A percentile compares a stretch with the other conserved stretches of the same genome.
These are phyloP conservation scores for Backusella parvicylindrica DNA, from an alignment of 192 early-diverging fungal genomes.

Conservation along the genomic window DNA sequence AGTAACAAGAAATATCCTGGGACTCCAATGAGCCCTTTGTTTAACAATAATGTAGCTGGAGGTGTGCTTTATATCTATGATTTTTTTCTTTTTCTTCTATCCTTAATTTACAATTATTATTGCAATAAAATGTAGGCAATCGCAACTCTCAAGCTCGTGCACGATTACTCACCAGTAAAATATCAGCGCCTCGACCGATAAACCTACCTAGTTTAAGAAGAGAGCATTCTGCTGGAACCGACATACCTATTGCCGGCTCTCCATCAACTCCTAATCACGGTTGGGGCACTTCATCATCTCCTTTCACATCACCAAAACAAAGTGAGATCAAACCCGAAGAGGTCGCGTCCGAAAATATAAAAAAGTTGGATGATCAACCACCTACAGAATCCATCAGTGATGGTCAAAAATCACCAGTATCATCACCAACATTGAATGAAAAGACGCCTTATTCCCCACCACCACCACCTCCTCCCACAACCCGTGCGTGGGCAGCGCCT, in stretches of 20 bases:
- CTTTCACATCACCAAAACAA: neutral
- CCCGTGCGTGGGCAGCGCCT: conserved; percentile 17
- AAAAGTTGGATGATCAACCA: neutral
- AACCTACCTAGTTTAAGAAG: conserved; percentile 36
- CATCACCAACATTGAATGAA: neutral
- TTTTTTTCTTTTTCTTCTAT: neutral
- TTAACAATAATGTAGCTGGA: neutral
- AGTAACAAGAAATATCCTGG: conserved; percentile 15
- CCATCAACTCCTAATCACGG: conserved; percentile 14
- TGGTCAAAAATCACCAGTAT: neutral
- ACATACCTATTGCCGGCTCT: conserved; percentile 10
- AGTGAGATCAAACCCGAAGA: neutral
- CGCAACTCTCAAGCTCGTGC: conserved; percentile 14
- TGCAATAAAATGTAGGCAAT: neutral
- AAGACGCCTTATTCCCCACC: no score
- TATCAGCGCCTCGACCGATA: conserved; percentile 37
- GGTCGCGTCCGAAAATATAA: neutral
- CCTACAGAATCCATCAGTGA: neutral
- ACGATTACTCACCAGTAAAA: conserved; percentile 23
- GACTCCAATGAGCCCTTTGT: neutral
- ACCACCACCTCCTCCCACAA: neutral
- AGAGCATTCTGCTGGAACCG: conserved; percentile 31
- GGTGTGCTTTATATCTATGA: neutral
- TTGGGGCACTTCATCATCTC: conserved; percentile 26
- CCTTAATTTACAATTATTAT: neutral